Conservation (phyloP, 2,329 filamentous ascomycete species). For the Lecanoromycetidae sp. region DNA sequence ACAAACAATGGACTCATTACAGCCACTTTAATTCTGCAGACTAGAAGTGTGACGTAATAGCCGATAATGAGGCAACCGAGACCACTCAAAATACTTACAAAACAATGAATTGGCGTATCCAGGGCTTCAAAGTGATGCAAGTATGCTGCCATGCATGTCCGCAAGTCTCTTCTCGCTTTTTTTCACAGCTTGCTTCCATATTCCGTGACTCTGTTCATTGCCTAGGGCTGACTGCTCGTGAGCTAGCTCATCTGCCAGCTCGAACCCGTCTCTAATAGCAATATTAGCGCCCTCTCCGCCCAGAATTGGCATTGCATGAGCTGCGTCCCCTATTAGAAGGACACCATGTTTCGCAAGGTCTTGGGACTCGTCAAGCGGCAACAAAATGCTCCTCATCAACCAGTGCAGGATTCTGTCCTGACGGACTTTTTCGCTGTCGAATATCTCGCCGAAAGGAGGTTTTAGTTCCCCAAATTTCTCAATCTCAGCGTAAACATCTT, state of each 20-base stretch:
- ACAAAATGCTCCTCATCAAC: constrained; percentile 29
- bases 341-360: constrained; percentile 21
- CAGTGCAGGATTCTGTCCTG: constrained; percentile 30
- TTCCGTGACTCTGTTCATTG: not conserved
- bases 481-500: constrained; percentile 28
- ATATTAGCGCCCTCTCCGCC: constrained; percentile 31
- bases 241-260: constrained; percentile 24
- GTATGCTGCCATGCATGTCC: constrained; percentile 2
- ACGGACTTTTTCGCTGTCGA: constrained; percentile 24
- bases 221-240: not conserved
- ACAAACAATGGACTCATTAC: too few relatives aligned
- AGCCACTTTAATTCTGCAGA: too few relatives aligned
- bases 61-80: too few relatives aligned
- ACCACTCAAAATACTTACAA: too few relatives aligned
- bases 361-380: constrained; percentile 20
- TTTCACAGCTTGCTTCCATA: constrained; percentile 1
- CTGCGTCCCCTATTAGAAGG: constrained; percentile 30
- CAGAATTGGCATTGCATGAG: constrained; percentile 30
- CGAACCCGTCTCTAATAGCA: constrained; percentile 29
- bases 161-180: not conserved
- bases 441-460: constrained; percentile 25
- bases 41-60: too few relatives aligned
- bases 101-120: too few relatives aligned
- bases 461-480: constrained; percentile 20
- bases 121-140: not conserved